Conservation (phyloP, 1,284 basidiomycete genomes). For the Ganoderma resinaceum region DNA sequence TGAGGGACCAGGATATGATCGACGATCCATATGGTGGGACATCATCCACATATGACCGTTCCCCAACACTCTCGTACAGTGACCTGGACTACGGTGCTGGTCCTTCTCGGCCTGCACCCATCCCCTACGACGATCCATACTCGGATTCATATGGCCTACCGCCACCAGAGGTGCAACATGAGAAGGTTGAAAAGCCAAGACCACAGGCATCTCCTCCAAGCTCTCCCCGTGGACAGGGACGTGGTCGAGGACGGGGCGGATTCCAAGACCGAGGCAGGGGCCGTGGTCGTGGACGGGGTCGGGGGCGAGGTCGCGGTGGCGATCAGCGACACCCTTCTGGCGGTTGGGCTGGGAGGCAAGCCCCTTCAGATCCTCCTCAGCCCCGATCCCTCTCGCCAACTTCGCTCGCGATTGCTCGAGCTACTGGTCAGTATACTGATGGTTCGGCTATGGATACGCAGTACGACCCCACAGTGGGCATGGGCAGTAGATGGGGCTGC, state of each 20-base stretch:
- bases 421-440: conserved; percentile 50
- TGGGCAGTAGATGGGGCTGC: conserved; percentile 33
- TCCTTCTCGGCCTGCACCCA: conserved; percentile 64
- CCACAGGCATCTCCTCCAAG: conserved; percentile 13
- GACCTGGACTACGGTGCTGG: conserved; percentile 65
- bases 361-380: conserved; percentile 35
- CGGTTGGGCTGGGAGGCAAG: conserved; percentile 22
- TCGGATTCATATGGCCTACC: conserved; percentile 53
- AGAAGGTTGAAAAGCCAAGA: neutral
- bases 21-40: conserved; percentile 55
- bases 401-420: conserved; percentile 54
- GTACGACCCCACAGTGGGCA: conserved; percentile 5
- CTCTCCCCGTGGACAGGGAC: conserved; percentile 34
- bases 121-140: conserved; percentile 81
- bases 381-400: conserved; percentile 51
- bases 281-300: conserved; percentile 43
- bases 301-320: conserved; percentile 40
- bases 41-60: conserved; percentile 55
- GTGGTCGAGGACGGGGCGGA: conserved; percentile 36
- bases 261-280: conserved; percentile 37
- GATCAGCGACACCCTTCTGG: conserved; percentile 25
- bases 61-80: conserved; percentile 61
- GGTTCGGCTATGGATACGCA: conserved; percentile 27
- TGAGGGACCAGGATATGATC: conserved; percentile 60
- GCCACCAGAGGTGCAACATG: conserved; percentile 3